Evolutionary conservation across 306 rosid genomes (phyloP), one percentile per base, ranked within the genome.

Genomic region (Prosopis cineraria): DNA sequence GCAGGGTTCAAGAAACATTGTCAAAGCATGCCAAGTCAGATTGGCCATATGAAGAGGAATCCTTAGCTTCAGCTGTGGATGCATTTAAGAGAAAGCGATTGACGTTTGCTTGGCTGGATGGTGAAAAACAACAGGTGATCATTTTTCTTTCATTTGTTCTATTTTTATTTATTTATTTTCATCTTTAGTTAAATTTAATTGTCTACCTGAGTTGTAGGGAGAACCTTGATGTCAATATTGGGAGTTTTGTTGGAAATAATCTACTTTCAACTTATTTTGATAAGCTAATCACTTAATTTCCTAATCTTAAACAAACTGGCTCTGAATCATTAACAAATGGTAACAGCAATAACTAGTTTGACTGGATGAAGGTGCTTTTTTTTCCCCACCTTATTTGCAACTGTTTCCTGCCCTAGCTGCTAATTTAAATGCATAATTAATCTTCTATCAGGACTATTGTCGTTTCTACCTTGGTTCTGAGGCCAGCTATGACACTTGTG

Each of bases 91-190:
- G 73, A 71, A 91, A 86, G 75, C 87, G 97, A 73, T 76, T 95
- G 85, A 88, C 98, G 73, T 89, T 95, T 85, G 78, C 93, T 79
- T 95, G 98, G 98, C 88, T 95, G 87, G 98, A 92, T 44, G 96
- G 98, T 73, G 97, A 91, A 87, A 90, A 84, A 58, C 98, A 95
- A 73, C 84, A 91, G 96, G 98, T 92, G 62, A 59, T 62, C 47
- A 17, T 60, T 63, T 81, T 75, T 45, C 68, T 71, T 60, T 64
- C 71, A 39, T 36, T 48, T 50, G 37, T 67, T 56, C 52, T 11
- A 22, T 78, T 50, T 67, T 45, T 17, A 7, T 60, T 39, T n/a
- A 20, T 52, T 52, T 3, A 36, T 43, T 22, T 53, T 69, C 50
- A 31, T 29, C 78, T 27, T 27, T 20, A 30, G 68, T 67, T 58